These are phyloP conservation scores for Capsicum rhomboideum DNA, from an alignment of 257 asterid species.

Conservation along the genomic window DNA sequence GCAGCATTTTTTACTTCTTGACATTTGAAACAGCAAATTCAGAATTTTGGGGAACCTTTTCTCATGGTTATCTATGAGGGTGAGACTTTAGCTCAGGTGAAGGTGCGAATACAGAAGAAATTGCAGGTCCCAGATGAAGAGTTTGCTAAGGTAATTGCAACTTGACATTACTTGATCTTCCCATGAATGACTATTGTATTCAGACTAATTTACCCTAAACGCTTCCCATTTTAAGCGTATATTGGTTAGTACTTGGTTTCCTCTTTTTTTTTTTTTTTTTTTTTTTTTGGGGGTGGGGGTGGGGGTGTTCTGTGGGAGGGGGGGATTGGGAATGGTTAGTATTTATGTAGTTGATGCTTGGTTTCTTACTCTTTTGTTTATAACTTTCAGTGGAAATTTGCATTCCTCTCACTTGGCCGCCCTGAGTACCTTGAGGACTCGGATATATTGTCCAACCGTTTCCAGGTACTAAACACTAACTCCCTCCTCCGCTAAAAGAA, in stretches of 20 bases:
- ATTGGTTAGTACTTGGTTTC: not conserved
- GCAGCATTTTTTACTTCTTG: not conserved
- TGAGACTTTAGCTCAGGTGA: slow-evolving; percentile 37
- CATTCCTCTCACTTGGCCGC: slow-evolving; percentile 42
- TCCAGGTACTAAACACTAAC: slow-evolving; percentile 31
- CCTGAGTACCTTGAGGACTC: slow-evolving; percentile 53
- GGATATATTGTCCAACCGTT: slow-evolving; percentile 39
- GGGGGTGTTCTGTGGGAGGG: too few species aligned
- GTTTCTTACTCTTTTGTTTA: not conserved
- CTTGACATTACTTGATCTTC: not conserved
- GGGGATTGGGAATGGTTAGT: not conserved
- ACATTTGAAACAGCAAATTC: slow-evolving; percentile 28
- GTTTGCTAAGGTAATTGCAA: slow-evolving; percentile 30
- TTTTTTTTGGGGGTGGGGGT: too few species aligned
- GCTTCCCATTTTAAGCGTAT: not conserved
- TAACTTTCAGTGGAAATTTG: slow-evolving; percentile 50
- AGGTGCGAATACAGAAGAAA: slow-evolving; percentile 41
- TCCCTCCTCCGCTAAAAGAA: not conserved
- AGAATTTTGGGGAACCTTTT: slow-evolving; percentile 56
- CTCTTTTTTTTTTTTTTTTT: not conserved
- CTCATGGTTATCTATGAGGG: slow-evolving; percentile 41
- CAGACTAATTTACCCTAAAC: not conserved
- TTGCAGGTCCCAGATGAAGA: slow-evolving; percentile 49
- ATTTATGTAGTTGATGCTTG: not conserved
- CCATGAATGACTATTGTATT: not conserved